These are phyloP conservation scores for Monosporascus sp. DNA, from an alignment of 2,329 filamentous ascomycete genomes.

Conservation along the genomic window DNA sequence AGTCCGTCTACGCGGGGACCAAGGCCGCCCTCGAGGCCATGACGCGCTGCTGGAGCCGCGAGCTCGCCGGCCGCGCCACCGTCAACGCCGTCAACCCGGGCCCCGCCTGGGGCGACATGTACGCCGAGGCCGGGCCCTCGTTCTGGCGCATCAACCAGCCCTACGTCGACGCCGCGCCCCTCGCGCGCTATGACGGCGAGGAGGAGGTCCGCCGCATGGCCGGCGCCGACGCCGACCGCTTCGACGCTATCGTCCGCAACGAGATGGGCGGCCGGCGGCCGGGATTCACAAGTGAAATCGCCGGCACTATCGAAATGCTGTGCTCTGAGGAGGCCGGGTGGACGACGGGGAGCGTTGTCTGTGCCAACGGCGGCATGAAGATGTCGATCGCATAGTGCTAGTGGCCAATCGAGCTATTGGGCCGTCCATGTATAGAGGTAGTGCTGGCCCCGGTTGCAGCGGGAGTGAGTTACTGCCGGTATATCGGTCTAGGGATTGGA, in stretches of 20 bases:
- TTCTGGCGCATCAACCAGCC: slow-evolving; percentile 30
- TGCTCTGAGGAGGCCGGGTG: slow-evolving; percentile 67
- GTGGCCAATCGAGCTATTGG: not conserved
- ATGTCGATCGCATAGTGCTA: not conserved
- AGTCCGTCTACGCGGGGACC: slow-evolving; percentile 52
- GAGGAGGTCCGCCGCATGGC: not conserved
- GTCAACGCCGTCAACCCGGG: slow-evolving; percentile 56
- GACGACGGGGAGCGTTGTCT: slow-evolving; percentile 75
- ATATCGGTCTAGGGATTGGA: too few relatives aligned
- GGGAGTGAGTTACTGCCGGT: too few relatives aligned
- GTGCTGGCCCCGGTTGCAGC: not conserved
- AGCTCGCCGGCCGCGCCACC: slow-evolving; percentile 47
- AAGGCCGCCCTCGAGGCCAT: slow-evolving; percentile 56
- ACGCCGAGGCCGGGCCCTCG: slow-evolving; percentile 36
- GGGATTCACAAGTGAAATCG: slow-evolving; percentile 66
- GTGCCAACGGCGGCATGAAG: slow-evolving; percentile 64
- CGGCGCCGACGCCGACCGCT: slow-evolving; percentile 29
- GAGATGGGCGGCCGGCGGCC: slow-evolving; percentile 52
- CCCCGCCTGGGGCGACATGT: slow-evolving; percentile 50
- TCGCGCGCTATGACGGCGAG: slow-evolving; percentile 24
- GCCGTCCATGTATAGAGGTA: not conserved
- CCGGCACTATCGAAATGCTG: slow-evolving; percentile 71
- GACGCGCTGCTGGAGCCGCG: slow-evolving; percentile 54
- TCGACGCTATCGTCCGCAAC: slow-evolving; percentile 59
- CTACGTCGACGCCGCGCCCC: slow-evolving; percentile 50